These are phyloP conservation scores for Lactarius hatsudake DNA, from an alignment of 768 basidiomycete genomes.

Conservation along the genomic window DNA sequence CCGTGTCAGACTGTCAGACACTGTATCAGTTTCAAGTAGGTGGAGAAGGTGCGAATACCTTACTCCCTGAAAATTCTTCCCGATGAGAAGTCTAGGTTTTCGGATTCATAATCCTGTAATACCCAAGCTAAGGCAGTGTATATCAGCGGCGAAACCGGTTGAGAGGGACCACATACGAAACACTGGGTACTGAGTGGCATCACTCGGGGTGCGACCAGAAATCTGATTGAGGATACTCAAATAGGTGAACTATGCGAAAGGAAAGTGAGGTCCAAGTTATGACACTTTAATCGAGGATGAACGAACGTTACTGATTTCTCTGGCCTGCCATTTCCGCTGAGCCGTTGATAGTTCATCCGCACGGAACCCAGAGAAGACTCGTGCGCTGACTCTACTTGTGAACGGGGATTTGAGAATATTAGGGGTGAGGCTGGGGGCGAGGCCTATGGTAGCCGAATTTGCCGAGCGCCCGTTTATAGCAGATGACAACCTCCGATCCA, in stretches of 20 bases:
- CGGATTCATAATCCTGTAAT: conserved; percentile 76
- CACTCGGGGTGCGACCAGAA: conserved; percentile 89
- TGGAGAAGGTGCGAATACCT: conserved; percentile 31
- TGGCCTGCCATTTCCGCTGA: conserved; percentile 80
- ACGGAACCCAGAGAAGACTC: conserved; percentile 48
- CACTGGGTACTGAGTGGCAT: conserved; percentile 92
- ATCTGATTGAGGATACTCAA: conserved; percentile 87
- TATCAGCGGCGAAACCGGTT: neutral
- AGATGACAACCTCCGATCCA: conserved; percentile 50
- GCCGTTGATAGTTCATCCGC: conserved; percentile 66
- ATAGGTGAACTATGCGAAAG: conserved; percentile 71
- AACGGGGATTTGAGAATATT: conserved; percentile 54
- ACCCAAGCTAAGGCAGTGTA: conserved; percentile 69
- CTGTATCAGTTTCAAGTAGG: neutral
- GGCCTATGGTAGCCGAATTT: conserved; percentile 28
- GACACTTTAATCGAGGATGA: neutral
- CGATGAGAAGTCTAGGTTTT: conserved; percentile 60
- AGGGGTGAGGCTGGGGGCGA: conserved; percentile 41
- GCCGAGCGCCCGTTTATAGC: conserved; percentile 41
- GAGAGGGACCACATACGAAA: conserved; percentile 55
- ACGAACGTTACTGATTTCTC: conserved; percentile 88
- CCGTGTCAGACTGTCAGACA: conserved; percentile 52
- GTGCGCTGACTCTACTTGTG: conserved; percentile 50
- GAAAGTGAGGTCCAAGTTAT: conserved; percentile 8
- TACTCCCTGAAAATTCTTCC: conserved; percentile 70